Conservation (phyloP, 805 yeast genomes). For the Blastobotrys mokoenaii region DNA sequence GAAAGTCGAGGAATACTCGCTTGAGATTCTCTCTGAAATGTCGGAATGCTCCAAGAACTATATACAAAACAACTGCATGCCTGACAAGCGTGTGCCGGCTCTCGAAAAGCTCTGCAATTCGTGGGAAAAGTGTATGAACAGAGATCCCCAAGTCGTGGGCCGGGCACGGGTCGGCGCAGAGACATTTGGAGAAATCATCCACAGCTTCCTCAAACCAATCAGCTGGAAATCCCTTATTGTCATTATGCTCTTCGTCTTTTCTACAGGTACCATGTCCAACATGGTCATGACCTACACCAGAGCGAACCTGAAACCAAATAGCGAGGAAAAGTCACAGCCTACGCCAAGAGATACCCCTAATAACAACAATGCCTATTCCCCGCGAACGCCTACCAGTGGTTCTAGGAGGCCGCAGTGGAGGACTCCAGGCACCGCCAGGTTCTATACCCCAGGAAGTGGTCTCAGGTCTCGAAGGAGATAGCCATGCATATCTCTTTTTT, state of each 20-base stretch:
- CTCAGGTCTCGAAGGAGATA: too few relatives aligned
- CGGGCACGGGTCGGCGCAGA: conserved; percentile 70
- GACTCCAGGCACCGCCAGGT: not conserved
- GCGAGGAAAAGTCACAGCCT: not conserved
- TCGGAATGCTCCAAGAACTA: conserved; percentile 64
- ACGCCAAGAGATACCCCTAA: not conserved
- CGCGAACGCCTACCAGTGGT: not conserved
- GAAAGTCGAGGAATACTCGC: conserved; percentile 55
- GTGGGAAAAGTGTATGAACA: conserved; percentile 78
- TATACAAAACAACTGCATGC: conserved; percentile 57
- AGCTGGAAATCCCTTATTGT: conserved; percentile 55
- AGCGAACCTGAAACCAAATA: not conserved
- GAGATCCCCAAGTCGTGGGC: conserved; percentile 61
- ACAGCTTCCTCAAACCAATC: conserved; percentile 65
- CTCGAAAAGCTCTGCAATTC: conserved; percentile 57
- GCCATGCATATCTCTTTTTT: too few relatives aligned
- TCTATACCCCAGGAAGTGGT: not conserved
- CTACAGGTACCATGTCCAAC: conserved; percentile 26
- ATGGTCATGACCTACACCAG: conserved; percentile 20
- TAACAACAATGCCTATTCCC: not conserved
- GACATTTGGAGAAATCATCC: conserved; percentile 72
- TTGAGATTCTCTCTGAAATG: conserved; percentile 55
- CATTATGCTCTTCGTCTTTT: conserved; percentile 20
- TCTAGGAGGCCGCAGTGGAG: not conserved
- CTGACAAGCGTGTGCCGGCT: conserved; percentile 63